A percentile compares a stretch with the other conserved stretches of the same genome.
Conservation (phyloP, 345 rosid species). For the Citrus maxima region DNA sequence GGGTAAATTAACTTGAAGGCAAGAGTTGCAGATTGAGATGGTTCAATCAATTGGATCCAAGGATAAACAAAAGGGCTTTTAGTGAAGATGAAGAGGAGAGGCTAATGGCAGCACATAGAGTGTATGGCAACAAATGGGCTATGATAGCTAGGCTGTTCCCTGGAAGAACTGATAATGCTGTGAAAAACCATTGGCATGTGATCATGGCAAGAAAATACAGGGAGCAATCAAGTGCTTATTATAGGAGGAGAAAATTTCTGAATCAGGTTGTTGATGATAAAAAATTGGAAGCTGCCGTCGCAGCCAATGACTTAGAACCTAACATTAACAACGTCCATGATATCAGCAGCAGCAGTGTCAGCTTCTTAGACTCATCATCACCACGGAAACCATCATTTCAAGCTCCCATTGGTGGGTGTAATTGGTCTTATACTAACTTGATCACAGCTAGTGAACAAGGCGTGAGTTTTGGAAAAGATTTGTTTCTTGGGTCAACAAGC, state of each 20-base stretch:
- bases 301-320: not conserved
- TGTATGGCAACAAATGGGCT: constrained; percentile 69
- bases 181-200: constrained; percentile 72
- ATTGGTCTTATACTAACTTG: not conserved
- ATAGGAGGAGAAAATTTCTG: constrained; percentile 26
- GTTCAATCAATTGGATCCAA: constrained; percentile 52
- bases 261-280: constrained; percentile 20
- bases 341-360: constrained; percentile 23
- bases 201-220: constrained; percentile 63
- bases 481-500: constrained; percentile 30
- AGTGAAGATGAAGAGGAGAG: constrained; percentile 46
- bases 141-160: constrained; percentile 55
- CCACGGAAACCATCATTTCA: constrained; percentile 6
- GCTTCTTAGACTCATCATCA: constrained; percentile 11
- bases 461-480: constrained; percentile 11
- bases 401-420: constrained; percentile 9
- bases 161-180: constrained; percentile 68
- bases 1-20: constrained; percentile 17
- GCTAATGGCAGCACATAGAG: constrained; percentile 55
- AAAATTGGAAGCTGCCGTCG: constrained; percentile 13
- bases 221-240: constrained; percentile 36
- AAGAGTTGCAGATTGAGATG: constrained; percentile 55
- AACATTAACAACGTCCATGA: not conserved
- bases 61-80: constrained; percentile 34
- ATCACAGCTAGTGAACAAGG: not conserved